Evolutionary conservation across 2,329 filamentous ascomycete genomes (phyloP).

Genomic region (Aspergillus sp.): DNA sequence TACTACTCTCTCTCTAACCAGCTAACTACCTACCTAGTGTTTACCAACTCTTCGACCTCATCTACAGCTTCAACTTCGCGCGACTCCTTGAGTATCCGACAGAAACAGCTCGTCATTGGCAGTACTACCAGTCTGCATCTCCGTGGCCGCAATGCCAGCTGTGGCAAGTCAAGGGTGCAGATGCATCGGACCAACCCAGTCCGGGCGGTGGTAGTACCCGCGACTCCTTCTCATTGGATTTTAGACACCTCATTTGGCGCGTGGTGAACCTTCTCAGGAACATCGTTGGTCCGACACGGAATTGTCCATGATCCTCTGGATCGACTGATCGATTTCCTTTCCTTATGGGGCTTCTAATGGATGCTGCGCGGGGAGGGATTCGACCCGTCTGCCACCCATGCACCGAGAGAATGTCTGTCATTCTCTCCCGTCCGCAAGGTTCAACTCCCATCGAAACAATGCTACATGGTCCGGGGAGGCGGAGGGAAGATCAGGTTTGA

Average conservation of each 20-base stretch:
- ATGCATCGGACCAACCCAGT: slow-evolving; percentile 19
- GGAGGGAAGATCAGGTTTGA: too few species aligned
- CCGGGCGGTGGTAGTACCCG: slow-evolving; percentile 17
- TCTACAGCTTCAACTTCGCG: background rate
- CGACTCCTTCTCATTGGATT: background rate
- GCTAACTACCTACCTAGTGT: background rate
- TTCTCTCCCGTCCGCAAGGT: too few species aligned
- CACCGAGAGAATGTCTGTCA: too few species aligned
- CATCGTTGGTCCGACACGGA: background rate
- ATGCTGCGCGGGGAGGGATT: too few species aligned
- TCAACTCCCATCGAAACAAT: too few species aligned
- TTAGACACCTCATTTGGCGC: background rate
- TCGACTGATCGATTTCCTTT: too few species aligned
- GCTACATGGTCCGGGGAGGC: too few species aligned
- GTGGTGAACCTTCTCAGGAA: background rate
- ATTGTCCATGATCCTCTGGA: too few species aligned
- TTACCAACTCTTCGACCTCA: background rate
- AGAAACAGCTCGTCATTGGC: background rate
- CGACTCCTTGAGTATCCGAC: background rate
- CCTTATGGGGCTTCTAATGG: too few species aligned
- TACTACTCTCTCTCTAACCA: too few species aligned
- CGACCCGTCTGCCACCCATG: too few species aligned
- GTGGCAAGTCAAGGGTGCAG: too few species aligned
- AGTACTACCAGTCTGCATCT: background rate
- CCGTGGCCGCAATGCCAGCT: background rate